phyloP scores from a whole-genome alignment of 345 rosid genomes.

The Eucalyptus erythrocorys region DNA sequence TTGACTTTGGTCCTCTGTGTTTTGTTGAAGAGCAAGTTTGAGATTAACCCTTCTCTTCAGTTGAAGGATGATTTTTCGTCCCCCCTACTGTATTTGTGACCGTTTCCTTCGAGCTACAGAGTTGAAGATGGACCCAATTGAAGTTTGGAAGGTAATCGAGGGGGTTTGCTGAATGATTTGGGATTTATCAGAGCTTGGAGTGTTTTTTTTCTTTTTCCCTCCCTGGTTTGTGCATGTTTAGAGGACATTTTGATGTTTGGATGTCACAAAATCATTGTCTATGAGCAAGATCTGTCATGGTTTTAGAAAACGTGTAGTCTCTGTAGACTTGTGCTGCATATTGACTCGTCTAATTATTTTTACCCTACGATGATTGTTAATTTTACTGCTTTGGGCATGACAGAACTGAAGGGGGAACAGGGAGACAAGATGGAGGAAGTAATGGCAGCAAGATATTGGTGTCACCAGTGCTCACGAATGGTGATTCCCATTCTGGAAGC shows the following conservation, averaged over 20 bases:
- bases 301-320: background rate
- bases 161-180: background rate
- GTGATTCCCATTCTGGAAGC: constrained; percentile 54
- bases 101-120: background rate
- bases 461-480: constrained; percentile 56
- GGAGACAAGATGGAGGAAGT: constrained; percentile 27
- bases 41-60: background rate
- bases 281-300: background rate
- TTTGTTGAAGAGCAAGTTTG: background rate
- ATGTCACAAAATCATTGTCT: background rate
- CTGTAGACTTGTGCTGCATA: background rate
- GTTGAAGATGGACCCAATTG: background rate
- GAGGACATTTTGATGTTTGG: background rate
- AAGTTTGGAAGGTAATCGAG: background rate
- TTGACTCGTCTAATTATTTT: background rate
- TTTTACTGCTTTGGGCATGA: background rate
- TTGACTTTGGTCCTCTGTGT: background rate
- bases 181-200: background rate
- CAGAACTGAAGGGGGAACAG: background rate
- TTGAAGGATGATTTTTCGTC: background rate
- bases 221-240: background rate
- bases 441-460: constrained; percentile 37
- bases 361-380: background rate
- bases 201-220: background rate
- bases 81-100: background rate